phyloP scores from a whole-genome alignment of 352 stramenopile genomes.

The Globisporangium carolinianum region DNA sequence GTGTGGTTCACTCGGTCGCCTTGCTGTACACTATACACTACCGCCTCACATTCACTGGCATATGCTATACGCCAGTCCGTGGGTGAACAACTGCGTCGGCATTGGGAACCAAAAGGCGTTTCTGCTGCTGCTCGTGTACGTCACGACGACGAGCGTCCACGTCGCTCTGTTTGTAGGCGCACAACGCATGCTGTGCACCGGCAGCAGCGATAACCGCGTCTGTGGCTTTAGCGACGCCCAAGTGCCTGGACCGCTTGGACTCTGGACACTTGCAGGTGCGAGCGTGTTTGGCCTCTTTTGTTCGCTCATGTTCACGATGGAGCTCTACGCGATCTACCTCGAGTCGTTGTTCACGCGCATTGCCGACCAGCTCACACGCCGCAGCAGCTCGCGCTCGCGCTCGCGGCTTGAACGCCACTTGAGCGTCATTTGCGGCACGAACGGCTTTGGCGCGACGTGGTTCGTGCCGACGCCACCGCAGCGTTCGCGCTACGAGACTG shows the following conservation, averaged over 20 bases:
- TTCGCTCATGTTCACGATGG: slow-evolving; percentile 70
- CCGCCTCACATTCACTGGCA: background rate
- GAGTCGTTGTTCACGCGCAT: slow-evolving; percentile 49
- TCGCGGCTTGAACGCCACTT: slow-evolving; percentile 59
- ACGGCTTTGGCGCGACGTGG: slow-evolving; percentile 59
- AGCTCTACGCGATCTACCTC: slow-evolving; percentile 70
- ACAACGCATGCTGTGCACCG: slow-evolving; percentile 42
- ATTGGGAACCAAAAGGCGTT: slow-evolving; percentile 81
- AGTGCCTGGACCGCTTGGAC: slow-evolving; percentile 53
- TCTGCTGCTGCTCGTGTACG: slow-evolving; percentile 75
- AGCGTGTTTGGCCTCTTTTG: slow-evolving; percentile 75
- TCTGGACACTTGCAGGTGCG: slow-evolving; percentile 58
- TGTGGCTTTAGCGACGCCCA: slow-evolving; percentile 59
- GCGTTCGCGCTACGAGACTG: slow-evolving; percentile 41
- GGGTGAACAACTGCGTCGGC: slow-evolving; percentile 85
- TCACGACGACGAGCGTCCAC: slow-evolving; percentile 50
- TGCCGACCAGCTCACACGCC: slow-evolving; percentile 42
- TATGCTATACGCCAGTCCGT: slow-evolving; percentile 32
- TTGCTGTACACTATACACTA: background rate
- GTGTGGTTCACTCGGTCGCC: too few relatives aligned
- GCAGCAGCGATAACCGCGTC: slow-evolving; percentile 11
- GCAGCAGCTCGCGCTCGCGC: slow-evolving; percentile 49
- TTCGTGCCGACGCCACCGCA: slow-evolving; percentile 42
- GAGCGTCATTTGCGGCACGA: slow-evolving; percentile 71
- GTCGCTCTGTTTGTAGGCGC: slow-evolving; percentile 41